Conservation (phyloP, 2,329 filamentous ascomycete genomes). For the Diaporthe sp. region DNA sequence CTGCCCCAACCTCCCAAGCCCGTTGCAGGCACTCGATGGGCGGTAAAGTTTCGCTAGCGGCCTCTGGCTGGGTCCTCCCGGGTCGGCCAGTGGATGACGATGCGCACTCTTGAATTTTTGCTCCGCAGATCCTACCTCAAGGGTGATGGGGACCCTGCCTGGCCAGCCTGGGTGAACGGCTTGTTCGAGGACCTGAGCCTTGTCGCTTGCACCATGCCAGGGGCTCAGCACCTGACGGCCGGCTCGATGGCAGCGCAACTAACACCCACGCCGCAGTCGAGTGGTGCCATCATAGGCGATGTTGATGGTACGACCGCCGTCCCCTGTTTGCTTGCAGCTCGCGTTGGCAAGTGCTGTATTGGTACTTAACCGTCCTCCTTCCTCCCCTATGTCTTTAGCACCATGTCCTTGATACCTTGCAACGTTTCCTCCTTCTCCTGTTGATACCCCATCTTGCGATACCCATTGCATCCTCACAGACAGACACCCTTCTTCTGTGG, state of each 20-base stretch:
- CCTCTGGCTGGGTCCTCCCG: conserved; percentile 24
- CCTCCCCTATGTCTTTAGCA: conserved; percentile 15
- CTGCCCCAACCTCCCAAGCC: conserved; percentile 4
- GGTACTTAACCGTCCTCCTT: conserved; percentile 38
- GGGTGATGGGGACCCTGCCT: neutral
- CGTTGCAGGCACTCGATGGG: conserved; percentile 21
- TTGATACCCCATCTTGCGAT: conserved; percentile 20
- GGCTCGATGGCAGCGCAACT: conserved; percentile 22
- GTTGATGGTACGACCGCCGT: conserved; percentile 30
- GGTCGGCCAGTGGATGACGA: conserved; percentile 34
- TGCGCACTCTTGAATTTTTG: conserved; percentile 29
- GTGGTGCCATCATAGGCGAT: conserved; percentile 33
- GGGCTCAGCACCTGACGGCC: conserved; percentile 3
- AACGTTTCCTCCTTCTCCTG: neutral
- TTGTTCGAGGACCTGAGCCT: conserved; percentile 2
- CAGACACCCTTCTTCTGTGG: neutral
- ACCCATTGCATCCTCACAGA: neutral
- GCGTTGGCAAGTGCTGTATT: conserved; percentile 15
- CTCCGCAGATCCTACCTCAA: conserved; percentile 27
- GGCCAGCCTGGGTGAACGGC: neutral
- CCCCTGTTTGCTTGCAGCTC: conserved; percentile 10
- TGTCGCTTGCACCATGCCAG: conserved; percentile 7
- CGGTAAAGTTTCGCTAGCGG: conserved; percentile 35
- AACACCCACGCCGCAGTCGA: conserved; percentile 11
- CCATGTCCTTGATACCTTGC: conserved; percentile 14